Base-by-base conservation (phyloP, 306 rosid species). In the Delonix regia region DNA sequence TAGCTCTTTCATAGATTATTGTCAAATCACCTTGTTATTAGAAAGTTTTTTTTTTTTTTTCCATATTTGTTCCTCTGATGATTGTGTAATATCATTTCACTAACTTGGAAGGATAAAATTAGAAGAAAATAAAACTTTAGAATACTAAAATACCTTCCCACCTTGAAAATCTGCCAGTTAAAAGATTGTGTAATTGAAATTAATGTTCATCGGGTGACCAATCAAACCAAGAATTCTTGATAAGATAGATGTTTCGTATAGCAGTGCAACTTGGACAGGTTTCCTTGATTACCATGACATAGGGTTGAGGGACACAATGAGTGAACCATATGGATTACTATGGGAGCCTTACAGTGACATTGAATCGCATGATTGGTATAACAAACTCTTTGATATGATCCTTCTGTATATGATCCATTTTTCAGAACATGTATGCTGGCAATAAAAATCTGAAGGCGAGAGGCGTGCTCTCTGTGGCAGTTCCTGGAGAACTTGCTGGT, bases 401-500 rank as follows among this genome's bases (percentile, higher is more conserved):
- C 24, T 34, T 68, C 15, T 6, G 1, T 71, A 52, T 9, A 2
- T 14, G 25, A 12, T 34, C 47, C 9, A 42, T 47, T 64, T 82
- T 72, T 38, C 84, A 94, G 98, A 77, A 90, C 33, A 94, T 92
- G 97, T 94, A 94, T 79, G 85, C 42, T 56, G 89, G 86, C 11
- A 89, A 87, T 49, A 44, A 86, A 45, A 78, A 86, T 73, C 66
- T 84, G 52, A 92, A 94, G 83, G 80, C 24, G 30, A 81, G 9
- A 61, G 97, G 99, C 3, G 81, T 85, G 41, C 91, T 94, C 61
- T 87, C 99, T 0, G 51, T 92, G 24, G 97, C 83, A 49, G 86
- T 90, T 62, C 97, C 97, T 2, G 97, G 94, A 55, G 88, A 89
- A 71, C 89, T 94, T 11, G 95, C 97, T 8, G 97, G 97, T 12